These are phyloP conservation scores for Solanum neorickii DNA, from an alignment of 257 asterid species.

Conservation along the genomic window DNA sequence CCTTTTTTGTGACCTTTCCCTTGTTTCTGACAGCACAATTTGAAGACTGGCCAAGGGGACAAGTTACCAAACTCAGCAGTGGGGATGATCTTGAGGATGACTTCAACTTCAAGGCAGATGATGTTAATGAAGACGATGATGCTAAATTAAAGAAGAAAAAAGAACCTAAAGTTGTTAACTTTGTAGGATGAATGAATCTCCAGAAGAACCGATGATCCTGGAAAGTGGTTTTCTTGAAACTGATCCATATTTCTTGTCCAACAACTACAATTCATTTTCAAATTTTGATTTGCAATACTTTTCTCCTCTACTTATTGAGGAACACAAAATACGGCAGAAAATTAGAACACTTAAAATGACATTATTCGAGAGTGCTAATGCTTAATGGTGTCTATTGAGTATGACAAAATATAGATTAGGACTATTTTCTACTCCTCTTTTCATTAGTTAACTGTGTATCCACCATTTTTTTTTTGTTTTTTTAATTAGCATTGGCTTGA, in stretches of 20 bases:
- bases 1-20: not conserved
- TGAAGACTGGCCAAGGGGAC: constrained; percentile 36
- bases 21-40: constrained; percentile 20
- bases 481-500: too few species aligned
- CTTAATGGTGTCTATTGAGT: not conserved
- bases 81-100: constrained; percentile 98
- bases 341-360: not conserved
- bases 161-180: constrained; percentile 65
- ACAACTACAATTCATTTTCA: not conserved
- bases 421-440: not conserved
- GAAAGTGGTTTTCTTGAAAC: not conserved
- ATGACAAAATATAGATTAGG: not conserved
- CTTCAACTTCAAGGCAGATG: constrained; percentile 42
- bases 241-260: not conserved
- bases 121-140: not conserved
- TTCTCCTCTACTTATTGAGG: not conserved
- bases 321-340: not conserved
- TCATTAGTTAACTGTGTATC: not conserved
- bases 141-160: constrained; percentile 31
- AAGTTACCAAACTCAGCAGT: constrained; percentile 45
- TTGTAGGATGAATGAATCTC: constrained; percentile 38
- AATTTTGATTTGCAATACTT: not conserved
- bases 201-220: not conserved
- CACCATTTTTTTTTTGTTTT: too few species aligned
- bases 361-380: not conserved